phyloP scores from a whole-genome alignment of 2,329 filamentous ascomycete genomes.

The Scleromitrula shiraiana region DNA sequence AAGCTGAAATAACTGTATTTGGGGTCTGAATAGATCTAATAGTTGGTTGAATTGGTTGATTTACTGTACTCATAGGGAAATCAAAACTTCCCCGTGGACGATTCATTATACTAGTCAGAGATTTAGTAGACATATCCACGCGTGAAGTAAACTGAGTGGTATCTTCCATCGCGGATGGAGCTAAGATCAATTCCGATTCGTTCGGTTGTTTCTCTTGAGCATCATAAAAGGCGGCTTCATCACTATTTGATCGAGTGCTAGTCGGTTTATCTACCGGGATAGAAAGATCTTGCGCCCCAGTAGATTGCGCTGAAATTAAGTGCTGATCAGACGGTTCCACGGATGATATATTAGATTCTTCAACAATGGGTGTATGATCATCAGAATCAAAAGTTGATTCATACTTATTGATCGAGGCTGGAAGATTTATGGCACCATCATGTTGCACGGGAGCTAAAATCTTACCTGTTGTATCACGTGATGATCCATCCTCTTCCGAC shows the following conservation, averaged over 20 bases:
- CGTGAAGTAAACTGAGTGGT: not conserved
- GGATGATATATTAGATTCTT: conserved; percentile 31
- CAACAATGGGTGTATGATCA: conserved; percentile 31
- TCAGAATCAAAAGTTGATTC: conserved; percentile 32
- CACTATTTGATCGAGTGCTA: conserved; percentile 19
- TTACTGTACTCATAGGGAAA: not conserved
- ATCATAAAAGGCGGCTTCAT: conserved; percentile 21
- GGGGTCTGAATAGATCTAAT: conserved; percentile 6
- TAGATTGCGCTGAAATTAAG: not conserved
- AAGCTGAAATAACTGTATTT: not conserved
- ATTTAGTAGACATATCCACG: not conserved
- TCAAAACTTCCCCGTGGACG: conserved; percentile 17
- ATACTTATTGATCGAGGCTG: conserved; percentile 31
- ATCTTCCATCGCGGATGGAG: not conserved
- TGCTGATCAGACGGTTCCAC: conserved; percentile 12
- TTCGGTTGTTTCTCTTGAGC: conserved; percentile 10
- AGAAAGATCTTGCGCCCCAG: not conserved
- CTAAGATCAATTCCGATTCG: no score
- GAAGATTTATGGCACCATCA: conserved; percentile 9
- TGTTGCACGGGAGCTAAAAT: conserved; percentile 11
- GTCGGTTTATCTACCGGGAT: conserved; percentile 1
- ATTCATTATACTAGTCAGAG: conserved; percentile 14
- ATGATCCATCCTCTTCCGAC: not conserved
- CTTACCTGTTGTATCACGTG: conserved; percentile 10
- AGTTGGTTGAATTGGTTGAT: not conserved